Conservation (phyloP, 805 yeast genomes). For the Myxozyma mucilagina region DNA sequence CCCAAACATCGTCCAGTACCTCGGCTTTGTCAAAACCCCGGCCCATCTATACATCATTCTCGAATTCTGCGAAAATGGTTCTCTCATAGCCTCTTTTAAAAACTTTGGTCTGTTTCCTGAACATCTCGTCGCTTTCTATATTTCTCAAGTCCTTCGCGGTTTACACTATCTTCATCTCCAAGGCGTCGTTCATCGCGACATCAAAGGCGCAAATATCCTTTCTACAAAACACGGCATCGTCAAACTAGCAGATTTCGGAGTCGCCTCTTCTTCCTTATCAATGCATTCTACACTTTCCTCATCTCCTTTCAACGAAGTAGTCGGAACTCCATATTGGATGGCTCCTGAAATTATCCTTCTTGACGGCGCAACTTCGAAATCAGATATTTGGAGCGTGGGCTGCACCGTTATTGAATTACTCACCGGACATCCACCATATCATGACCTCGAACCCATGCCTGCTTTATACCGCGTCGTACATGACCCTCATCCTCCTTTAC, state of each 20-base stretch:
- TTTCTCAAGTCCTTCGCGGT: constrained; percentile 58
- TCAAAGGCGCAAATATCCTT: constrained; percentile 72
- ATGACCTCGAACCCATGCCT: constrained; percentile 70
- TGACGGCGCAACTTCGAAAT: constrained; percentile 81
- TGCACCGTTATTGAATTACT: constrained; percentile 89
- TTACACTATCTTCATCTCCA: constrained; percentile 65
- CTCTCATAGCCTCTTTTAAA: constrained; percentile 56
- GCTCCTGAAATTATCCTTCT: constrained; percentile 91
- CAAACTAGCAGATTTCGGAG: constrained; percentile 77
- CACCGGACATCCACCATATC: constrained; percentile 80
- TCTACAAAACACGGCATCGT: constrained; percentile 62
- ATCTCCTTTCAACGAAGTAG: constrained; percentile 38
- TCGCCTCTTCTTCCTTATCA: constrained; percentile 50
- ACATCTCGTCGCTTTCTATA: constrained; percentile 50
- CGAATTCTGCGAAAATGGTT: constrained; percentile 68
- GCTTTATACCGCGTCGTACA: constrained; percentile 82
- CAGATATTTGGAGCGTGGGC: constrained; percentile 79
- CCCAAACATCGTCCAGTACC: constrained; percentile 65
- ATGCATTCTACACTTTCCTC: constrained; percentile 26
- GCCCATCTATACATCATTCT: constrained; percentile 57
- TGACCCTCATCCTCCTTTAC: constrained; percentile 70
- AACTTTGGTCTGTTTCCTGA: constrained; percentile 59
- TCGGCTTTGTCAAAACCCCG: constrained; percentile 62
- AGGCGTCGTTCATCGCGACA: constrained; percentile 75
- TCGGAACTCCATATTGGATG: constrained; percentile 98